Percentiles rank a stretch among this genome's conserved stretches.
Conservation (phyloP, 495 filamentous ascomycete genomes). For the Xylaria castorea region DNA sequence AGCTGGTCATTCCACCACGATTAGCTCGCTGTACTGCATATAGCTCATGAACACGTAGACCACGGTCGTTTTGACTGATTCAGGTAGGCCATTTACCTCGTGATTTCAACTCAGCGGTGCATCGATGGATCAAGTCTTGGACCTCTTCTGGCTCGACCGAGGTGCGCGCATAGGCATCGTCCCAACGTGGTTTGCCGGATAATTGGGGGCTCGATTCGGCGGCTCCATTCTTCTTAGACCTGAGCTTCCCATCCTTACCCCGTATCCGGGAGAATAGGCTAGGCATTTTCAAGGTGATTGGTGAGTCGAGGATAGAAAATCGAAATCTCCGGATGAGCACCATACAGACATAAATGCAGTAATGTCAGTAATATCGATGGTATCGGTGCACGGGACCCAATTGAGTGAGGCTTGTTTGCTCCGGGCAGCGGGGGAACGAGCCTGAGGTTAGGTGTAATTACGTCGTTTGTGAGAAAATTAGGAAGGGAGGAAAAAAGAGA, state of each 20-base stretch:
- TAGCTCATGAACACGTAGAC: neutral
- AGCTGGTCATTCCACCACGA: conserved; percentile 55
- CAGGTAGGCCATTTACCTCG: conserved; percentile 67
- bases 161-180: conserved; percentile 87
- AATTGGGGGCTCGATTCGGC: conserved; percentile 55
- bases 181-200: conserved; percentile 76
- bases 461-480: conserved; percentile 31
- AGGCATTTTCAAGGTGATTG: conserved; percentile 54
- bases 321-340: conserved; percentile 22
- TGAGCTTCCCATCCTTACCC: conserved; percentile 67
- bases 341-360: conserved; percentile 16
- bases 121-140: conserved; percentile 81
- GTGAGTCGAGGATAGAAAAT: conserved; percentile 22
- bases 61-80: neutral
- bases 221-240: conserved; percentile 62
- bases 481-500: conserved; percentile 31
- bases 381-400: conserved; percentile 11
- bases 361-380: neutral
- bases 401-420: conserved; percentile 14
- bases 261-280: conserved; percentile 78
- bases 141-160: conserved; percentile 90
- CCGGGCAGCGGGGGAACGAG: conserved; percentile 8
- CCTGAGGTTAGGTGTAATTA: conserved; percentile 28
- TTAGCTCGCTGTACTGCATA: conserved; percentile 41
- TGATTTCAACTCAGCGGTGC: conserved; percentile 89